These are phyloP conservation scores for Moesziomyces parantarcticus DNA, from an alignment of 1,284 basidiomycete species.

Conservation along the genomic window DNA sequence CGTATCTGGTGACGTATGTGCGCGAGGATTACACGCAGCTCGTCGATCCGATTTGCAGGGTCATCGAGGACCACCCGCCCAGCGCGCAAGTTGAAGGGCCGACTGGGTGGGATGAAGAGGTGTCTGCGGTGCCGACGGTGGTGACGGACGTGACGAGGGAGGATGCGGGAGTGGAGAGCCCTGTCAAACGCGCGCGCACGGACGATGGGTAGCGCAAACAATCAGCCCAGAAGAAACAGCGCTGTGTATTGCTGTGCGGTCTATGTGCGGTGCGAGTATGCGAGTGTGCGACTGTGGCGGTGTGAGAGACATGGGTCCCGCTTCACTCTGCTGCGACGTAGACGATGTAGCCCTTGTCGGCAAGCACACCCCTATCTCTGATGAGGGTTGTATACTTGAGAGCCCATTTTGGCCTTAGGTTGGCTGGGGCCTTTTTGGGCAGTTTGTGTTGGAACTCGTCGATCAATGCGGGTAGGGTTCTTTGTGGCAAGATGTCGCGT, in stretches of 20 bases:
- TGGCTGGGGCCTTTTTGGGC: conserved; percentile 22
- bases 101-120: conserved; percentile 1
- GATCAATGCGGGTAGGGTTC: conserved; percentile 49
- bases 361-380: conserved; percentile 56
- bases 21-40: conserved; percentile 39
- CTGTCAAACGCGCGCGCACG: conserved; percentile 43
- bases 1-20: conserved; percentile 65
- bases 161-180: conserved; percentile 23
- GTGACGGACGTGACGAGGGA: conserved; percentile 3
- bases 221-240: no score
- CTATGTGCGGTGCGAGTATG: no score
- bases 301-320: not conserved
- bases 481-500: conserved; percentile 48
- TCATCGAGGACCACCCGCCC: conserved; percentile 19
- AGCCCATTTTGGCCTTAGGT: conserved; percentile 49
- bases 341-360: conserved; percentile 54
- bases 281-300: no score
- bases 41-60: conserved; percentile 44
- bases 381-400: conserved; percentile 61
- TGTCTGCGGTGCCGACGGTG: conserved; percentile 2
- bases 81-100: not conserved
- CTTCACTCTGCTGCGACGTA: conserved; percentile 19
- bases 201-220: conserved; percentile 13
- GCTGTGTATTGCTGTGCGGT: no score
- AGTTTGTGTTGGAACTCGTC: conserved; percentile 49